A percentile compares a stretch with the other conserved stretches of the same genome.
phyloP scores from a whole-genome alignment of 2,329 filamentous ascomycete genomes.

The Erysiphe neolycopersici region DNA sequence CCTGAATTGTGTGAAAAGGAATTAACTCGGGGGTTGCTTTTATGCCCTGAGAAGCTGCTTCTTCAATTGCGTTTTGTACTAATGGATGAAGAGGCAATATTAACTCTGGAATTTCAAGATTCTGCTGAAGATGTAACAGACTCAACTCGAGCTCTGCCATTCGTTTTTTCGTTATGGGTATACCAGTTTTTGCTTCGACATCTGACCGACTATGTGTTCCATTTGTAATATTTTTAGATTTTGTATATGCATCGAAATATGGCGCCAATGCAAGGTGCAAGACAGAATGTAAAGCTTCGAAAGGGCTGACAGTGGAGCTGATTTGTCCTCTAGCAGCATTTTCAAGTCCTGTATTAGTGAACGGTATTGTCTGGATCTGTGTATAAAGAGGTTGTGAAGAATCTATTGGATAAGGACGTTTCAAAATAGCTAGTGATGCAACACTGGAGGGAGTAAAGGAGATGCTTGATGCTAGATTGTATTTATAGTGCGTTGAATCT shows the following conservation, averaged over 20 bases:
- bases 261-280: conserved; percentile 79
- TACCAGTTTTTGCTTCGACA: conserved; percentile 74
- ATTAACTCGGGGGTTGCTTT: conserved; percentile 59
- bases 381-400: conserved; percentile 54
- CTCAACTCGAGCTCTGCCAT: conserved; percentile 84
- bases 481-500: conserved; percentile 35
- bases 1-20: conserved; percentile 46
- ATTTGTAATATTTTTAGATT: conserved; percentile 41
- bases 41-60: conserved; percentile 37
- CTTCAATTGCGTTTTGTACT: conserved; percentile 62
- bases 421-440: conserved; percentile 69
- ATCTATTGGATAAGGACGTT: conserved; percentile 71
- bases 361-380: conserved; percentile 79
- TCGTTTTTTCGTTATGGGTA: conserved; percentile 92
- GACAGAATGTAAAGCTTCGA: conserved; percentile 75
- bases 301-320: conserved; percentile 51
- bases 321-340: conserved; percentile 41
- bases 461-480: conserved; percentile 60
- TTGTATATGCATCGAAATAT: conserved; percentile 92
- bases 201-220: conserved; percentile 50
- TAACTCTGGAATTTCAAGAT: conserved; percentile 89
- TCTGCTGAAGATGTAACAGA: conserved; percentile 78
- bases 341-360: conserved; percentile 49
- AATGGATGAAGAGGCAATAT: conserved; percentile 68
- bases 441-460: conserved; percentile 54